Evolutionary conservation across 176 grass and related monocot genomes (phyloP), one percentile per base, ranked within the genome.

Genomic region (Secale cereale): DNA sequence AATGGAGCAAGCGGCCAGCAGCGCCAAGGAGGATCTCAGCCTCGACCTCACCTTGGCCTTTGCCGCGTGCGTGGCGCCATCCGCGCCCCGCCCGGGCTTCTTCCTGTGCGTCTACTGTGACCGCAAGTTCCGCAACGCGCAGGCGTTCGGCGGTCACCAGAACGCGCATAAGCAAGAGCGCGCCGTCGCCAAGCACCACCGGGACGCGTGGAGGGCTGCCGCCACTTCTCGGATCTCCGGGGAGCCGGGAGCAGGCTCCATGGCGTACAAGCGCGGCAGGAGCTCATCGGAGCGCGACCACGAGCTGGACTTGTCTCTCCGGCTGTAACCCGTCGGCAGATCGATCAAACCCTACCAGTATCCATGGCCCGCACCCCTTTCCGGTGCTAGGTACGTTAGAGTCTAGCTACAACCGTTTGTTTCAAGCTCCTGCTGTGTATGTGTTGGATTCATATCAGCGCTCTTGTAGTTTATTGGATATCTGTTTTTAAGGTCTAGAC

Each of bases 91-190:
- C 1, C 0, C 5, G 0, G 86, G 96, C 72, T 82, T 94, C 83
- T 98, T 98, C 88, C 31, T 88, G 59, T 98, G 96, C 87, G 90
- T 82, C 46, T 98, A 98, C 86, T 98, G 96, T 69, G 73, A 88
- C 63, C 85, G 87, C 69, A 94, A 94, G 88, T 99, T 99, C 83
- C 41, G 85, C 62, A 99, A 75, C 84, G 96, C 95, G 8, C 95
- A 98, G 78, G 95, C 95, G 11, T 88, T 98, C 7, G 95, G 95
- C 2, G 95, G 95, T 28, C 95, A 98, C 82, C 95, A 98, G 89
- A 98, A 98, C 70, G 95, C 95, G 20, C 95, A 98, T 87, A 98
- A 98, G 87, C 81, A 85, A 56, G 93, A 99, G 85, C 78, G 97
- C 59, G 91, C 76, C 91, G 78, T 93, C 10, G 83, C 87, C 81